Evolutionary conservation across 768 basidiomycete species (phyloP).

Genomic region (Hericium alpestre): DNA sequence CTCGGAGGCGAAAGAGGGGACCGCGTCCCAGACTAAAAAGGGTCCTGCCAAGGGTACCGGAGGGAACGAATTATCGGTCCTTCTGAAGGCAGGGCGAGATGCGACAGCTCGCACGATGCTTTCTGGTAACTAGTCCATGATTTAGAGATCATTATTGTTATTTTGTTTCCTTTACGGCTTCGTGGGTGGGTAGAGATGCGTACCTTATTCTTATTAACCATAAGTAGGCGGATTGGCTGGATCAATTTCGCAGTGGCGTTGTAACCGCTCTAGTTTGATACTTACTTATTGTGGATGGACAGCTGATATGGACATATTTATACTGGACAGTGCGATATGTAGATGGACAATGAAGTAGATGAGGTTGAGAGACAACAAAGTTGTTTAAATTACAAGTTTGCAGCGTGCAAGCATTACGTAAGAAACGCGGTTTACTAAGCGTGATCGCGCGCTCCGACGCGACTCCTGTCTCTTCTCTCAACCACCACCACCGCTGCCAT

Average conservation of each 20-base stretch:
- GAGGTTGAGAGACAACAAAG: too few relatives aligned
- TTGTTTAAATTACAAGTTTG: too few relatives aligned
- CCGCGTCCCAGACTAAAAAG: conserved; percentile 18
- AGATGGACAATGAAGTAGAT: too few relatives aligned
- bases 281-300: background rate
- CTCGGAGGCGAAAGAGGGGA: conserved; percentile 28
- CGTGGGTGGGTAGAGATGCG: background rate
- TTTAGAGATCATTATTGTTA: background rate
- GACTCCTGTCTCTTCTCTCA: conserved; percentile 9
- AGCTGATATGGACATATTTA: background rate
- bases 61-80: conserved; percentile 69
- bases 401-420: background rate
- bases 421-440: background rate
- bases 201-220: too few relatives aligned
- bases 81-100: conserved; percentile 85
- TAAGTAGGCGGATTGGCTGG: background rate
- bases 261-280: background rate
- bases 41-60: conserved; percentile 76
- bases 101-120: conserved; percentile 63
- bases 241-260: background rate
- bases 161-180: conserved; percentile 2
- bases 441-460: conserved; percentile 12
- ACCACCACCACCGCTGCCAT: conserved; percentile 3
- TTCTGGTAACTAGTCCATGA: conserved; percentile 22
- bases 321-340: background rate